Base-by-base conservation (phyloP, 75 land plant genomes). In the Isoetes taiwanensis region DNA sequence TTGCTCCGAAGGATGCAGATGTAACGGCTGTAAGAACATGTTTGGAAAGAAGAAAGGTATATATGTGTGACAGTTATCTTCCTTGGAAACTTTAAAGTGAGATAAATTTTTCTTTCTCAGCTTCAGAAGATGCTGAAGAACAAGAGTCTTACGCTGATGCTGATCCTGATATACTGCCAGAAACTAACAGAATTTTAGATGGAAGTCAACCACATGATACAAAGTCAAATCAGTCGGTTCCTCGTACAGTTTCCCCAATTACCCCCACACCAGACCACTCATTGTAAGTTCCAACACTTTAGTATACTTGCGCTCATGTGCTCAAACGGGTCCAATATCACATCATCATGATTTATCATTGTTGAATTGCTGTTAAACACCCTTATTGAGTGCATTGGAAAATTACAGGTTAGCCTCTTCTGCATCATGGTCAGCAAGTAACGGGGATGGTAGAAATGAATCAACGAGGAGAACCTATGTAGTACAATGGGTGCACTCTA, bases 31-130 rank as follows among this genome's bases (percentile, higher is more conserved):
- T 23, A 46, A 46, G 25, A 37, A 46, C 50, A 6, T 46, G 16
- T 46, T 19, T 23, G 50, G 50, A 19, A 46, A 19, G 21, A 46
- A 46, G 50, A 46, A 46, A 46, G 50, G 50, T n/a, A 46, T n/a
- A 23, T 16, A 19, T 16, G 16, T 46, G 5, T n/a, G 16, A 14
- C 38, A 19, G 50, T 16, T 46, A 19, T 46, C 6, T 6, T 46
- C 25, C 23, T 6, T 46, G 14, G 9, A 9, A 37, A 9, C 39
- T 37, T 9, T 14, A 9, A 9, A 37, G 39, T 14, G 9, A 37
- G 12, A 9, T 9, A 37, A 37, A n/a, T 16, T 8, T 46, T 4
- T 46, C 6, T 46, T 5, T 46, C 5, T n/a, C 50, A 46, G 50
- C 16, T 46, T 23, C 16, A 46, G 50, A 46, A 19, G 50, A 46